Base-by-base conservation (phyloP, 371 early-diverging fungal species). In the Nematocida parisii region DNA sequence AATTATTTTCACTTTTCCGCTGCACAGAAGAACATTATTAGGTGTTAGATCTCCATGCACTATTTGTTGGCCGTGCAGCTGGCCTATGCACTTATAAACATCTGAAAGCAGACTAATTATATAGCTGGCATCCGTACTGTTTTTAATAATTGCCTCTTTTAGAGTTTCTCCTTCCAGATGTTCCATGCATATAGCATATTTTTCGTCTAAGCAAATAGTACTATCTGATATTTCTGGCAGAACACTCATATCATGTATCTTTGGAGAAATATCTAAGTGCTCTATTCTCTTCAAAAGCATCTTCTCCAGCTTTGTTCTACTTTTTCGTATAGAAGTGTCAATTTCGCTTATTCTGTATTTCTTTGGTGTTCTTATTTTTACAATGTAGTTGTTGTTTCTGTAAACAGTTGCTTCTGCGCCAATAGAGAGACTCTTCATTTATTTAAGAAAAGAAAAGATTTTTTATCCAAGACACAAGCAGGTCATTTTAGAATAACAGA, bases 21-120 rank as follows among this genome's bases (percentile, higher is more conserved):
- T 24, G 22, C 15, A 11, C 91, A 94, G 52, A 85, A 96, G 89
- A 83, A 97, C 87, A 85, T 98, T 98, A 3, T 95, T 94, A 0
- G 96, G 95, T 1, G 99, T 98, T 84, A 97, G 86, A 85, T 98
- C 99, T 2, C 97, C 97, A 84, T 98, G 99, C 15, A 97, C 88
- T 44, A 96, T 89, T 83, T 93, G 92, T 42, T 89, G 80, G 39
- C 85, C 86, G 87, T 98, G 99, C 90, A 97, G 90, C 75, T 85
- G 85, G 5, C 91, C 92, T 42, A 98, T 71, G 0, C 82, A 40
- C 60, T 40, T 45, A 11, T 84, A 83, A 44, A 83, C 42, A 22
- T 72, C 66, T 44, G 50, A 42, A 42, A 84, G 54, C 7, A 84
- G 22, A 50, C 52, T 50, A 39, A 60, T 24, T 9, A 44, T 22